Evolutionary conservation across 805 yeast genomes (phyloP).

Genomic region (Cyberlindnera americana): DNA sequence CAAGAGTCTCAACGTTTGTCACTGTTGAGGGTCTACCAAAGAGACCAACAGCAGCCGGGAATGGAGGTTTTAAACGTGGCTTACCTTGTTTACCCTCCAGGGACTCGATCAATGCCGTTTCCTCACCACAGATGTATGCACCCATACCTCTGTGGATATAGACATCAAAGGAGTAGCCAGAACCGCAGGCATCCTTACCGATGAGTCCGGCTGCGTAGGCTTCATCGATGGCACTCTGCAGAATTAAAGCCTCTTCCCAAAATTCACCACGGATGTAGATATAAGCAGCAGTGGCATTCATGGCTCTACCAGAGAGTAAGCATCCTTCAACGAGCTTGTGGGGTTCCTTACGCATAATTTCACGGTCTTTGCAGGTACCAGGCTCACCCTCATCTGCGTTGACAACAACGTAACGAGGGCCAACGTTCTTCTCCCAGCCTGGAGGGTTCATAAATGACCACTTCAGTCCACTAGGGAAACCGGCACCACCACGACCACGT

Average conservation of each 20-base stretch:
- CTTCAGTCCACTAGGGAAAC: constrained; percentile 86
- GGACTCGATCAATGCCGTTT: constrained; percentile 84
- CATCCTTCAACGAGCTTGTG: constrained; percentile 93
- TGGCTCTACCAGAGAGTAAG: constrained; percentile 81
- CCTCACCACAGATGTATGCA: constrained; percentile 91
- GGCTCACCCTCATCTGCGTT: constrained; percentile 97
- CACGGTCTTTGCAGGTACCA: constrained; percentile 91
- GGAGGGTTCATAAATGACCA: constrained; percentile 97
- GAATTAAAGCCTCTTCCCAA: constrained; percentile 69
- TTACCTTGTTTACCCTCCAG: constrained; percentile 92
- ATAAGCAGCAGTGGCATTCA: constrained; percentile 92
- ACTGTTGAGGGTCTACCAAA: constrained; percentile 91
- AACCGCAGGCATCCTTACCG: constrained; percentile 84
- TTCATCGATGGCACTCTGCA: constrained; percentile 83
- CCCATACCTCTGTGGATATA: constrained; percentile 92
- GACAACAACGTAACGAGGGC: constrained; percentile 86
- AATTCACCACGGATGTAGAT: constrained; percentile 90
- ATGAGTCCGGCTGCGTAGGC: constrained; percentile 77
- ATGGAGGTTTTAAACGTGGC: constrained; percentile 91
- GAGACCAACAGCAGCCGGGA: constrained; percentile 91
- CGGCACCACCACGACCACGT: constrained; percentile 93
- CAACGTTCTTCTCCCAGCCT: constrained; percentile 86
- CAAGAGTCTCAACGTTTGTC: constrained; percentile 86
- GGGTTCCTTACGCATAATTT: constrained; percentile 87
- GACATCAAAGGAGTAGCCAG: constrained; percentile 81